Conservation (phyloP, 1,139 yeast species). For the Suhomyces yuchorum region DNA sequence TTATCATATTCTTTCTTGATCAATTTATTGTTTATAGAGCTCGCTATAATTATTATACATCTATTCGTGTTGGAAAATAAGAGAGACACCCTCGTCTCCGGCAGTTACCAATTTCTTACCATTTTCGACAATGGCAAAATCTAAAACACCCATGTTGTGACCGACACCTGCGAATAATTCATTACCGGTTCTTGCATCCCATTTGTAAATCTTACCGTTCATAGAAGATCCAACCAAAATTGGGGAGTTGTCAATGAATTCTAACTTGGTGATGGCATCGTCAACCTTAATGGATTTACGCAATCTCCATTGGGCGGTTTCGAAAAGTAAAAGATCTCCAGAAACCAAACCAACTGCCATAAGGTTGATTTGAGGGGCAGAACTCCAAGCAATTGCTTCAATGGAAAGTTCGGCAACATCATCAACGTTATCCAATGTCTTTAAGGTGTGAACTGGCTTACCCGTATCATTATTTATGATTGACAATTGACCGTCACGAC, state of each 20-base stretch:
- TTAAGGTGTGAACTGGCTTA: conserved; percentile 62
- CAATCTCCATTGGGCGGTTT: conserved; percentile 82
- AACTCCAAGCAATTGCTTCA: conserved; percentile 86
- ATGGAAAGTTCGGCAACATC: conserved; percentile 76
- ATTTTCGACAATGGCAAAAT: conserved; percentile 64
- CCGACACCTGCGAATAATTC: conserved; percentile 80
- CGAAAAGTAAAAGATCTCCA: conserved; percentile 81
- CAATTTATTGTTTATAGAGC: background rate
- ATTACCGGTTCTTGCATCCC: conserved; percentile 87
- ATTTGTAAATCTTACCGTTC: conserved; percentile 83
- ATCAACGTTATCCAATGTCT: conserved; percentile 62
- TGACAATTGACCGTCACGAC: conserved; percentile 82
- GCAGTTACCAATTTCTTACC: conserved; percentile 81
- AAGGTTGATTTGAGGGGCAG: conserved; percentile 52
- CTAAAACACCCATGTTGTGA: conserved; percentile 91
- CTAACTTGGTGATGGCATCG: conserved; percentile 82
- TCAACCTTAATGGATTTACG: conserved; percentile 69
- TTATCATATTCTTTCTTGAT: too few relatives aligned
- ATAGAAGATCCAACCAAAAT: conserved; percentile 70
- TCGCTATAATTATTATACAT: conserved; percentile 5
- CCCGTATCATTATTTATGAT: conserved; percentile 77
- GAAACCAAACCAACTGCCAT: conserved; percentile 89
- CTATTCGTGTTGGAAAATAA: conserved; percentile 52
- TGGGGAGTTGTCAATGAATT: conserved; percentile 61
- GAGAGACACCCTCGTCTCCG: conserved; percentile 96